phyloP scores from a whole-genome alignment of 2,329 filamentous ascomycete genomes.

The Penicillium sp. region DNA sequence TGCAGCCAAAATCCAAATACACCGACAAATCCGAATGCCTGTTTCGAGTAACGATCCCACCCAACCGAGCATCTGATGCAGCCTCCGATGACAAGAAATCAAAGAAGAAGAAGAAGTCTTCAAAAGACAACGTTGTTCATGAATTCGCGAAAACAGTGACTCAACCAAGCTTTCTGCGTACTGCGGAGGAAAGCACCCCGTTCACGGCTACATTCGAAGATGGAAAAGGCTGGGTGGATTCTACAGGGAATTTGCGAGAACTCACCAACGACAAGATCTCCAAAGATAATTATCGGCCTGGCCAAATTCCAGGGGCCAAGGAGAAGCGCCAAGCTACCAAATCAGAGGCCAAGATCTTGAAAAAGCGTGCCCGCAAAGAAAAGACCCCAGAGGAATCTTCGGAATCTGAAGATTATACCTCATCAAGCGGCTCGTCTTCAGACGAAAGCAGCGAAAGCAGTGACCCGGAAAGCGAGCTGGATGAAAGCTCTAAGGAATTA shows the following conservation, averaged over 20 bases:
- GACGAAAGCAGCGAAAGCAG: conserved; percentile 28
- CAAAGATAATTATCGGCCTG: conserved; percentile 32
- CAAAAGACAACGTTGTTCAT: conserved; percentile 69
- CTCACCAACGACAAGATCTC: conserved; percentile 28
- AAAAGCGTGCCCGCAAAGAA: conserved; percentile 11
- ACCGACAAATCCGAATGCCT: conserved; percentile 77
- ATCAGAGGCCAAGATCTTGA: conserved; percentile 4
- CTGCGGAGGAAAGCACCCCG: conserved; percentile 46
- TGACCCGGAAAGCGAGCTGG: conserved; percentile 28
- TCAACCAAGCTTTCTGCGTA: conserved; percentile 77
- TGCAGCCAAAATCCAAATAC: conserved; percentile 69
- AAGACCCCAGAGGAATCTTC: conserved; percentile 18
- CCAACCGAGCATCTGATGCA: conserved; percentile 46
- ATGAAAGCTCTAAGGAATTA: conserved; percentile 21
- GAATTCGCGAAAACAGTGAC: conserved; percentile 86
- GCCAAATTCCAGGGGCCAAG: conserved; percentile 32
- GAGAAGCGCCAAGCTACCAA: conserved; percentile 28
- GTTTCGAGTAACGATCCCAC: conserved; percentile 77
- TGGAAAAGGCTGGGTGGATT: conserved; percentile 84
- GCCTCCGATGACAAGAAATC: conserved; percentile 44
- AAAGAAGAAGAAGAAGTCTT: conserved; percentile 58
- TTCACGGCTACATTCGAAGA: conserved; percentile 69
- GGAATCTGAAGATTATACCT: conserved; percentile 37
- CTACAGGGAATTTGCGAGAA: conserved; percentile 68
- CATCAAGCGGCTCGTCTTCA: conserved; percentile 36